Evolutionary conservation across 257 asterid species (phyloP), one percentile per base, ranked within the genome.

Genomic region (Knoxia roxburghii): DNA sequence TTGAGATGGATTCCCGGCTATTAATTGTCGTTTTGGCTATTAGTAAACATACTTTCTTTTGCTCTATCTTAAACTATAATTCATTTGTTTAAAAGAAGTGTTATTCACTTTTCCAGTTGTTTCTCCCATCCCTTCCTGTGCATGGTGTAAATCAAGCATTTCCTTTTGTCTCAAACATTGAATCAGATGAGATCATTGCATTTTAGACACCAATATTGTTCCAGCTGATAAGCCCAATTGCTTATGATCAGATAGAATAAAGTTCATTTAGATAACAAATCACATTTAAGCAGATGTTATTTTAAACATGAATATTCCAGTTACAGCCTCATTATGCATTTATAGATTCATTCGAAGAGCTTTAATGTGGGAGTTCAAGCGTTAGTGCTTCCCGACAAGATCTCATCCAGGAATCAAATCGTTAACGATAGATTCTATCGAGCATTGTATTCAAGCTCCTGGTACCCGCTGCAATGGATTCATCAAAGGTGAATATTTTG

Each of bases 71-170:
- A 63, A 17, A 30, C 51, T 18, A 33, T 27, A 48, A 30, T 49
- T 14, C 37, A 27, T n/a, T 46, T 39, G 48, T 35, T 23, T 11
- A 9, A 30, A 26, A 29, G 39, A 6, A 58, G 48, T 13, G n/a
- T n/a, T n/a, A 4, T 50, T 4, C 7, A 18, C 6, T n/a, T 55
- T 18, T 1, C 49, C 17, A 51, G 23, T 14, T 52, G 15, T 15
- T 53, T 55, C n/a, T n/a, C n/a, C n/a, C n/a, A 43, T 68, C 11
- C 7, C 15, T 55, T 53, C 46, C 15, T 26, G 30, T 20, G n/a
- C 91, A 94, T 97, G 99, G 99, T 69, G 95, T 94, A 46, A 94
- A 94, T 72, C 83, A 96, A 69, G 97, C 97, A 69, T 94, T 94
- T 80, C 97, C 97, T 21, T 94, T 72, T 78, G 96, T 94, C 43